Evolutionary conservation across 129 eudicot genomes (phyloP).

Genomic region (Saussurea involucrata): DNA sequence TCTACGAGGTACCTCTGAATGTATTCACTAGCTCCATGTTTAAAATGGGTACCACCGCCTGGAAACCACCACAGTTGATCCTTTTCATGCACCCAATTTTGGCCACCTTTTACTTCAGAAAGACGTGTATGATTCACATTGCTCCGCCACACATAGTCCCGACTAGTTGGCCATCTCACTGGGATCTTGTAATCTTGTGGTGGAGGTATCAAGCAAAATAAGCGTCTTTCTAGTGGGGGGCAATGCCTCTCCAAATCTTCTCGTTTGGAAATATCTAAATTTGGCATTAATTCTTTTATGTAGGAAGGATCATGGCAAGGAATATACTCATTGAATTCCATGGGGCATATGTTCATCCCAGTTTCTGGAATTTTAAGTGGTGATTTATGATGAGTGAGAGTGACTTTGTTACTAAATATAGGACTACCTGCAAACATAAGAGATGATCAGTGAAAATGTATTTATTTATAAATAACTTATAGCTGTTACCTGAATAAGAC

Average conservation of each 20-base stretch:
- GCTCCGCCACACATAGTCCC: conserved; percentile 91
- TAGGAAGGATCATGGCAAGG: conserved; percentile 78
- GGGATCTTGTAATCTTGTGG: conserved; percentile 86
- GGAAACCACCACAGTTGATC: conserved; percentile 94
- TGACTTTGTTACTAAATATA: conserved; percentile 53
- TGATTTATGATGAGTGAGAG: conserved; percentile 40
- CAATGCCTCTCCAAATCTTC: conserved; percentile 96
- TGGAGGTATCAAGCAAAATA: conserved; percentile 92
- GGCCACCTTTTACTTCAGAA: conserved; percentile 96
- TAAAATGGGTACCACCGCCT: conserved; percentile 98
- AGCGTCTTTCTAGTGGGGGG: conserved; percentile 69
- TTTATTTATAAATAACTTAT: background rate
- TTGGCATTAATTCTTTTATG: conserved; percentile 56
- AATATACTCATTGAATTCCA: conserved; percentile 63
- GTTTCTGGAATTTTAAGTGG: conserved; percentile 61
- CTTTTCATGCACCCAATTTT: conserved; percentile 92
- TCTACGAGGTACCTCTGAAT: conserved; percentile 58
- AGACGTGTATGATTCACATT: conserved; percentile 90
- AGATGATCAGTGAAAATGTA: conserved; percentile 7
- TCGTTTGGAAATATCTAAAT: conserved; percentile 52
- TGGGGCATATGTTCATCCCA: conserved; percentile 78
- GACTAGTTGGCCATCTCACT: conserved; percentile 83
- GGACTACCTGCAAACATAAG: conserved; percentile 46
- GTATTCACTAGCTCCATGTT: conserved; percentile 91
- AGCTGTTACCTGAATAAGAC: background rate